These are phyloP conservation scores for Agaricus subrufescens DNA, from an alignment of 768 basidiomycete genomes.

Conservation along the genomic window DNA sequence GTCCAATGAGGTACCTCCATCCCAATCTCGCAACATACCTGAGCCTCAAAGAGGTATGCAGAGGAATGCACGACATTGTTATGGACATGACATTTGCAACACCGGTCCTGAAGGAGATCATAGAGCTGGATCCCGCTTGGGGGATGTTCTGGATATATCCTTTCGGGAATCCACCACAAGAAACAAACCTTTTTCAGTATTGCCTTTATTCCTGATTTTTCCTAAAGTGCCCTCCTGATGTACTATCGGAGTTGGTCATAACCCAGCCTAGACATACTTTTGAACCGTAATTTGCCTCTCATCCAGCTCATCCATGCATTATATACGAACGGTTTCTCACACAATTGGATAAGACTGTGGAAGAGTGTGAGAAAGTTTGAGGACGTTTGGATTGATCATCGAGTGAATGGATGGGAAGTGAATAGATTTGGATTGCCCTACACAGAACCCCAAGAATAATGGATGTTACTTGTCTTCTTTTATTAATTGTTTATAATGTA, in stretches of 20 bases:
- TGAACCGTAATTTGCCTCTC: background rate
- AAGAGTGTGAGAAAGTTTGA: background rate
- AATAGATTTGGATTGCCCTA: conserved; percentile 6
- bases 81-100: background rate
- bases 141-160: conserved; percentile 4
- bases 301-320: background rate
- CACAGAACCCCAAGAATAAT: background rate
- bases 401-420: conserved; percentile 3
- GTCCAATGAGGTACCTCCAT: no score
- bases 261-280: background rate
- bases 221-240: background rate
- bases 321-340: background rate
- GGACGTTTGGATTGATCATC: conserved; percentile 4
- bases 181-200: background rate
- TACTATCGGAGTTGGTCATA: background rate
- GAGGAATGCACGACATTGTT: background rate
- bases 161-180: background rate
- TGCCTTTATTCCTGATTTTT: background rate
- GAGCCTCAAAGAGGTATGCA: background rate
- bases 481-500: background rate
- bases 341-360: conserved; percentile 1
- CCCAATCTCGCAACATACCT: background rate
- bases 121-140: background rate
- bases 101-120: conserved; percentile 1
- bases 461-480: background rate